Base-by-base conservation (phyloP, 2,329 filamentous ascomycete species). In the Cladosporium sp. region DNA sequence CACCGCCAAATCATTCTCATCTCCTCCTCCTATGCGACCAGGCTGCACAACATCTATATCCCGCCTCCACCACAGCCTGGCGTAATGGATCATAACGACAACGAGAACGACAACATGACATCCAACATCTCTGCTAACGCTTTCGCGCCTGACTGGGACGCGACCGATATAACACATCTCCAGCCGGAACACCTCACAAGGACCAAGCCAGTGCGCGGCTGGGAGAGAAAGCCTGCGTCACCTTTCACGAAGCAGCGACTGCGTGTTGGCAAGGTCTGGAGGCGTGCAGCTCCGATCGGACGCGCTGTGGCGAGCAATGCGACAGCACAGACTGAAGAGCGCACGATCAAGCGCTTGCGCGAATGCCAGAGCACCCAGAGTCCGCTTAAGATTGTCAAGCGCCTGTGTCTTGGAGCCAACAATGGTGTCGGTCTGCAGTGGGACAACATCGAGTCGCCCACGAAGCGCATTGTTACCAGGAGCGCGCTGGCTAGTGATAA, bases 181-280 rank as follows among this genome's bases (percentile, higher is more conserved):
- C 75, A 77, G 48, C 79, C 81, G 11, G 72, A 68, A 48, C 73
- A 79, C 34, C 72, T 83, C 5, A 75, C 79, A 18, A 68, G 82
- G 30, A 70, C 77, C 16, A 79, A 78, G 58, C 75, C 79, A 4
- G 79, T 78, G 21, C 80, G 81, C 56, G 82, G 76, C 56, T 85
- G 82, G 82, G 82, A 85, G 64, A 78, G 82, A 58, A 78, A 77
- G 64, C 79, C 81, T 7, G 73, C 80, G 65, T 77, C 77, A 14
- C 80, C 80, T 14, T 76, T 77, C 63, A 75, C 78, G 23, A 79
- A 79, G 67, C 64, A 66, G n/a, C 68, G 68, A 30, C 65, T 74
- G 30, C 67, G 69, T 13, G 69, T 72, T 14, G 72, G 72, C 11
- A 82, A 82, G 69, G 79, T 84, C 36, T 84, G 81, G 81, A 81